phyloP scores from a whole-genome alignment of 2,329 filamentous ascomycete genomes.

The Shiraia sp. region DNA sequence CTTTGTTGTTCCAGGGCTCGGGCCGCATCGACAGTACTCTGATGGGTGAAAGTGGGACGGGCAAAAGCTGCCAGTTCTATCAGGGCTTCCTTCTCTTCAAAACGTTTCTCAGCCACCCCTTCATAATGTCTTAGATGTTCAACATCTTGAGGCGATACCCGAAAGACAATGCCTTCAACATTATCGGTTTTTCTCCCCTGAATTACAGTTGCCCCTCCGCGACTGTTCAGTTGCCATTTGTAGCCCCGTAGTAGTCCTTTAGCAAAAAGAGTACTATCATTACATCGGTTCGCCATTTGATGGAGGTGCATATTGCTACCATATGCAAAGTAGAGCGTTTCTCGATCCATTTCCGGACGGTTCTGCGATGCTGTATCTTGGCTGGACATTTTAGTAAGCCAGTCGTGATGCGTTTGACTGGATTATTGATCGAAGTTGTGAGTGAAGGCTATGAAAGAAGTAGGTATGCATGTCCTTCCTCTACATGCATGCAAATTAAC shows the following conservation, averaged over 20 bases:
- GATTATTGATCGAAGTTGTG: no score
- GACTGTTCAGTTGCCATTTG: not conserved
- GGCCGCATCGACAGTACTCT: not conserved
- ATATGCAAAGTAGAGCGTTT: not conserved
- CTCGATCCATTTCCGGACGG: not conserved
- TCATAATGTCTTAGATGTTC: not conserved
- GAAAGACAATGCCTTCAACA: conserved; percentile 1
- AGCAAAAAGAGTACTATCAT: not conserved
- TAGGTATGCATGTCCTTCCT: no score
- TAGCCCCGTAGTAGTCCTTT: not conserved
- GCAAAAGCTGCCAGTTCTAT: not conserved
- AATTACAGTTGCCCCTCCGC: not conserved
- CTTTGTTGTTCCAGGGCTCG: no score
- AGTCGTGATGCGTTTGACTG: no score
- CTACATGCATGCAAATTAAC: no score
- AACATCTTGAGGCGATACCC: not conserved
- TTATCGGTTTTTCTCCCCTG: not conserved
- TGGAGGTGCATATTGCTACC: not conserved
- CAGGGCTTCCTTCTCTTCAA: not conserved
- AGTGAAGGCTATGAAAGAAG: no score
- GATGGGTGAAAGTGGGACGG: not conserved
- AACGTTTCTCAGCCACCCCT: not conserved
- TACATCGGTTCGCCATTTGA: not conserved
- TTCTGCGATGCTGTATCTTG: not conserved
- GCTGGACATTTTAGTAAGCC: not conserved